phyloP scores from a whole-genome alignment of 805 yeast species.

The Candida maltosa region DNA sequence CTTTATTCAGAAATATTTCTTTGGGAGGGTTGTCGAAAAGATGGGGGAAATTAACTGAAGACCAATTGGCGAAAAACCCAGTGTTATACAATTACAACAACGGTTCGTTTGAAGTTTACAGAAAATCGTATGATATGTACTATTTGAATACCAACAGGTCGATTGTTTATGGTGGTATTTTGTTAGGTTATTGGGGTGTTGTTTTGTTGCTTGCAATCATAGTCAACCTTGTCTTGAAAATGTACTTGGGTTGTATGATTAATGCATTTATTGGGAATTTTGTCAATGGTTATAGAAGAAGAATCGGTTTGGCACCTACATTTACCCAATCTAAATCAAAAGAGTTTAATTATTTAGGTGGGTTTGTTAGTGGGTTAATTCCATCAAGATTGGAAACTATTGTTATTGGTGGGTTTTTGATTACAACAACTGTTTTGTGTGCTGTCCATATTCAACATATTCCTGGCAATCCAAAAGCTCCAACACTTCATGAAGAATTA shows the following conservation, averaged over 20 bases:
- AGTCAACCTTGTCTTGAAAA: background rate
- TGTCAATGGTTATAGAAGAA: background rate
- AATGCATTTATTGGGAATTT: background rate
- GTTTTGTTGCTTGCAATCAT: background rate
- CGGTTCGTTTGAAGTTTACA: background rate
- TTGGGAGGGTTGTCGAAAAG: too few relatives aligned
- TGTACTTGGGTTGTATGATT: background rate
- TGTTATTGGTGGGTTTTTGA: constrained; percentile 17
- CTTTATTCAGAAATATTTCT: too few relatives aligned
- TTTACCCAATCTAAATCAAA: background rate
- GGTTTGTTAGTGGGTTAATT: constrained; percentile 26
- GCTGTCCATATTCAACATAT: constrained; percentile 2
- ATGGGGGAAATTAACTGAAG: too few relatives aligned
- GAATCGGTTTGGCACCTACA: too few relatives aligned
- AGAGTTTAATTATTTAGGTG: too few relatives aligned
- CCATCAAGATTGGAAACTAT: constrained; percentile 36
- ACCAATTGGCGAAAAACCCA: too few relatives aligned
- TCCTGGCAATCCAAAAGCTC: constrained; percentile 19
- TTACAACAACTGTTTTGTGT: constrained; percentile 14
- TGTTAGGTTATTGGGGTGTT: background rate
- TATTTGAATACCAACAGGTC: background rate
- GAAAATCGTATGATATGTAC: background rate
- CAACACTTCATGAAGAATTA: background rate
- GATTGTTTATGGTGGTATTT: background rate
- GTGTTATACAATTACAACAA: too few relatives aligned